Percentiles rank a stretch among this genome's conserved stretches.
Evolutionary conservation across 1,284 basidiomycete species (phyloP).

Genomic region (Pholiota adiposa): DNA sequence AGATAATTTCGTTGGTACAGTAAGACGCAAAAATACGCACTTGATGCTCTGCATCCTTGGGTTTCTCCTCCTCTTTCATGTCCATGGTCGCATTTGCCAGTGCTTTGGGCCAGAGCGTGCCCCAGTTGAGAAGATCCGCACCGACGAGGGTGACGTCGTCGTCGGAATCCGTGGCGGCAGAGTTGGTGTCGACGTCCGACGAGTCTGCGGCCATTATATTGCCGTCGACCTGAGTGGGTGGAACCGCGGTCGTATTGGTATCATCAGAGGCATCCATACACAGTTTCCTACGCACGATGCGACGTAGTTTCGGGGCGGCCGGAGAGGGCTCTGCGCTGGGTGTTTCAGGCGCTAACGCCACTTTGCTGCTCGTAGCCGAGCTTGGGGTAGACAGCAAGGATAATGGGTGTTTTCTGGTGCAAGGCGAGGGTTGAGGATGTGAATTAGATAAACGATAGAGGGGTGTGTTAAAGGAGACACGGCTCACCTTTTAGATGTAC

Average conservation of each 20-base stretch:
- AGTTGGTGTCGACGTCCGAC: neutral
- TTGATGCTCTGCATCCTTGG: neutral
- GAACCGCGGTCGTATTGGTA: neutral
- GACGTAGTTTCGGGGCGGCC: neutral
- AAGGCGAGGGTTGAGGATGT: neutral
- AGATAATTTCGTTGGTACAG: neutral
- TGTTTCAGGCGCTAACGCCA: neutral
- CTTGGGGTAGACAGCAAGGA: neutral
- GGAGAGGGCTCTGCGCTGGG: neutral
- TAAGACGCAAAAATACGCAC: neutral
- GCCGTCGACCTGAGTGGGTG: neutral
- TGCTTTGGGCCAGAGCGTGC: neutral
- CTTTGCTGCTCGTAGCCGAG: neutral
- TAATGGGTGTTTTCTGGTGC: neutral
- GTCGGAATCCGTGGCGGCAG: conserved; percentile 2
- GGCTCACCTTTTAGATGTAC: neutral
- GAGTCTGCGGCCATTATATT: neutral
- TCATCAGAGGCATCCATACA: neutral
- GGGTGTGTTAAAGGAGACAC: neutral
- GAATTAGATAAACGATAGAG: neutral
- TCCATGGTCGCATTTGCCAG: neutral
- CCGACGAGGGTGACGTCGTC: conserved; percentile 12
- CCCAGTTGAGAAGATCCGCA: neutral
- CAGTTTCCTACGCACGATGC: neutral
- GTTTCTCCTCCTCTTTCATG: neutral